These are phyloP conservation scores for Xylariales sp. DNA, from an alignment of 2,329 filamentous ascomycete species.

Conservation along the genomic window DNA sequence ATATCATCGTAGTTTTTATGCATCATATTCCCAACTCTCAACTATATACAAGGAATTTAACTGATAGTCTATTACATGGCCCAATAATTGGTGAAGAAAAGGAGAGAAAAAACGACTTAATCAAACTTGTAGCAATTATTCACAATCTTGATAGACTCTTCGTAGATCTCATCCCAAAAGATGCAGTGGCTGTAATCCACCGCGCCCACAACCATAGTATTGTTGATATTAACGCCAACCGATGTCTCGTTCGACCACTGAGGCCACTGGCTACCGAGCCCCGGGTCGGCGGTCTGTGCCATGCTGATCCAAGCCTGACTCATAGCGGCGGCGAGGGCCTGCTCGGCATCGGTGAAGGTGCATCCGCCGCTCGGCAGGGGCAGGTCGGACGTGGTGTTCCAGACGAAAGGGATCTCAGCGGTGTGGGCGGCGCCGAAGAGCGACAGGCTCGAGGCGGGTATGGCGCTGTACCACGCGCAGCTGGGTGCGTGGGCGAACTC, in stretches of 20 bases:
- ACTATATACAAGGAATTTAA: too few relatives aligned
- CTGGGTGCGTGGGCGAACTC: slow-evolving; percentile 16
- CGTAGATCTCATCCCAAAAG: slow-evolving; percentile 15
- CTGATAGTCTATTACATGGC: too few relatives aligned
- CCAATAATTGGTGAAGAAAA: too few relatives aligned
- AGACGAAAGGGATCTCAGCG: slow-evolving; percentile 24
- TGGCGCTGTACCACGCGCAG: slow-evolving; percentile 16
- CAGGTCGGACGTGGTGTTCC: slow-evolving; percentile 16
- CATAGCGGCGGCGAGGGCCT: slow-evolving; percentile 14
- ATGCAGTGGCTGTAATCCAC: slow-evolving; percentile 13
- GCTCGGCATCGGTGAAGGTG: slow-evolving; percentile 15
- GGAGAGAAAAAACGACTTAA: too few relatives aligned
- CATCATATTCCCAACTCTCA: too few relatives aligned
- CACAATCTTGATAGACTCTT: slow-evolving; percentile 6
- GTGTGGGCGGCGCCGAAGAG: slow-evolving; percentile 20
- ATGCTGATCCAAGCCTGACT: slow-evolving; percentile 21
- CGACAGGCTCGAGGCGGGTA: slow-evolving; percentile 9
- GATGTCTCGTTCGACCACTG: slow-evolving; percentile 10
- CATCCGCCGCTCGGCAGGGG: slow-evolving; percentile 19
- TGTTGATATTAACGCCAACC: slow-evolving; percentile 9
- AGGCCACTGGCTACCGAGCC: slow-evolving; percentile 12
- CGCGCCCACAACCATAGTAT: slow-evolving; percentile 8
- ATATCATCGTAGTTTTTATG: too few relatives aligned
- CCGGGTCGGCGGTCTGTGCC: slow-evolving; percentile 16
- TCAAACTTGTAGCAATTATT: background rate